Evolutionary conservation across 768 basidiomycete genomes (phyloP).

Genomic region (Xerocomellus intermedius): DNA sequence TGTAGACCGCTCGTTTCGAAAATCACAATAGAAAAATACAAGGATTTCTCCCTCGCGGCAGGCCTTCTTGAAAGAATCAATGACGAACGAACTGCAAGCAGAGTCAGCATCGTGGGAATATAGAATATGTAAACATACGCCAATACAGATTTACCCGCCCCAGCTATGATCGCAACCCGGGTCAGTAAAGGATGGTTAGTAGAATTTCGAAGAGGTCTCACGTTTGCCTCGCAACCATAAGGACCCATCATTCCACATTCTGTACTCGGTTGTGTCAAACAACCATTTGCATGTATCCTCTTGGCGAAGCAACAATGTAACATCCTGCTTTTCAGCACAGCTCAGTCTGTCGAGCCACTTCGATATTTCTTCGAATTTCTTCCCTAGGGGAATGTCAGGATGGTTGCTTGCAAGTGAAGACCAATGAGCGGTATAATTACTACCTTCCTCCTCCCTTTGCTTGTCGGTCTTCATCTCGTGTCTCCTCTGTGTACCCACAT

Average conservation of each 20-base stretch:
- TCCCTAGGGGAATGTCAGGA: not conserved
- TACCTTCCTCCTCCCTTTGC: not conserved
- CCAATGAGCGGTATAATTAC: not conserved
- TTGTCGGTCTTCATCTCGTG: not conserved
- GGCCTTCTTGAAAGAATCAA: not conserved
- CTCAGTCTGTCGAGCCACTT: not conserved
- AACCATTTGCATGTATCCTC: not conserved
- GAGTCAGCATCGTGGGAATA: not conserved
- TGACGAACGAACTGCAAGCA: not conserved
- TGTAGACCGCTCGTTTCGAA: not conserved
- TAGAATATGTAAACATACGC: not conserved
- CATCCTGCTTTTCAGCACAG: not conserved
- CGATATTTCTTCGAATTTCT: not conserved
- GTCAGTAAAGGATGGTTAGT: not conserved
- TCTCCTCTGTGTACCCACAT: not conserved
- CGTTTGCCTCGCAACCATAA: constrained; percentile 1
- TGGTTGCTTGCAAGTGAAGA: not conserved
- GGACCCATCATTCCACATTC: not conserved
- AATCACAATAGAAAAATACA: not conserved
- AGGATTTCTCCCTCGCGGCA: not conserved
- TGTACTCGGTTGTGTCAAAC: not conserved
- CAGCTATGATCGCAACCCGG: not conserved
- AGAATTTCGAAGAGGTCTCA: not conserved
- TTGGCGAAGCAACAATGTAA: not conserved
- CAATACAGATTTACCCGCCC: not conserved